Conservation (phyloP, 2,329 filamentous ascomycete species). For the Fusarium sp. region DNA sequence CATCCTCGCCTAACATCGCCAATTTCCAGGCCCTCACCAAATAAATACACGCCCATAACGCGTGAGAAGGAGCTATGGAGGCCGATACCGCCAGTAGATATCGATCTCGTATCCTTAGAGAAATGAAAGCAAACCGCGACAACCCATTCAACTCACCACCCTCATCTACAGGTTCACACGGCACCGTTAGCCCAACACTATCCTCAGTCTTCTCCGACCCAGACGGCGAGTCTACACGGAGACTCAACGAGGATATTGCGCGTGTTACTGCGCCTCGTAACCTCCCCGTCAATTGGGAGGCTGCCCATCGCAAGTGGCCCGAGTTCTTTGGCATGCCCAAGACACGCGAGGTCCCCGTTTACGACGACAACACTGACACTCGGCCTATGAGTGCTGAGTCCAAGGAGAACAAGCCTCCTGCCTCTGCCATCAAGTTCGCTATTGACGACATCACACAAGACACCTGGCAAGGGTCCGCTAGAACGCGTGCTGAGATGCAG, state of each 20-base stretch:
- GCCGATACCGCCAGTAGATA: constrained; percentile 55
- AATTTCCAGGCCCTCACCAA: constrained; percentile 31
- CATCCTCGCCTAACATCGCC: constrained; percentile 34
- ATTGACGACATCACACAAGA: constrained; percentile 59
- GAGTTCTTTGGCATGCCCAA: constrained; percentile 61
- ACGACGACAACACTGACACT: constrained; percentile 50
- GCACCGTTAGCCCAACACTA: constrained; percentile 65
- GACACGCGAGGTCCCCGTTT: constrained; percentile 41
- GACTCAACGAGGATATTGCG: constrained; percentile 61
- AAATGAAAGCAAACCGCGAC: constrained; percentile 63
- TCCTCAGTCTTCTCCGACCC: constrained; percentile 65
- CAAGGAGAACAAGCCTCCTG: constrained; percentile 61
- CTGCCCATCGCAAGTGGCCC: constrained; percentile 63
- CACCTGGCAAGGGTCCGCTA: constrained; percentile 53
- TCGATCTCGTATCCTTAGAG: constrained; percentile 61
- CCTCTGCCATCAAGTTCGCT: constrained; percentile 47
- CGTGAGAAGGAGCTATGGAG: constrained; percentile 54
- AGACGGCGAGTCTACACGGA: constrained; percentile 65
- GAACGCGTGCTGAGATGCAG: constrained; percentile 63
- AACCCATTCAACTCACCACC: constrained; percentile 70
- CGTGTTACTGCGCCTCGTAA: constrained; percentile 55
- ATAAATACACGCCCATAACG: constrained; percentile 35
- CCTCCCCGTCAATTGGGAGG: constrained; percentile 57
- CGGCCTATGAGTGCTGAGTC: constrained; percentile 50
- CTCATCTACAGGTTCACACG: constrained; percentile 67